Evolutionary conservation across 108 stramenopile genomes (phyloP).

Genomic region (Hondaea fermentalgiana): DNA sequence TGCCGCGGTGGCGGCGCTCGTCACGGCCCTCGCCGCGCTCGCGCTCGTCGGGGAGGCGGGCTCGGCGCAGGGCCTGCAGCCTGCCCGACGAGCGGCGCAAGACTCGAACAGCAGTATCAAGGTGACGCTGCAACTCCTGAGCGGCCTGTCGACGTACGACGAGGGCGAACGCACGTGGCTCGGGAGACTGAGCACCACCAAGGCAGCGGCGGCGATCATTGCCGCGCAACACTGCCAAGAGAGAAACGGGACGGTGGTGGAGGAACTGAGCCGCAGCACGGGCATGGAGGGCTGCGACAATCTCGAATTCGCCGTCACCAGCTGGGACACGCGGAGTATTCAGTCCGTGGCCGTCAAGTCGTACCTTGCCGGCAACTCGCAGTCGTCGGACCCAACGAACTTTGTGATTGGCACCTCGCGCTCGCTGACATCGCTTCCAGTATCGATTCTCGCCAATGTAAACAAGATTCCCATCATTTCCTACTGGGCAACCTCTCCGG

Average conservation of each 20-base stretch:
- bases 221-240: not conserved
- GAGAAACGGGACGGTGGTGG: not conserved
- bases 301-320: not conserved
- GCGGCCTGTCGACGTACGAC: not conserved
- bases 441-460: not conserved
- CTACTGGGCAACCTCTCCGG: not conserved
- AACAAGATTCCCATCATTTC: not conserved
- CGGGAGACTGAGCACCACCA: not conserved
- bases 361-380: not conserved
- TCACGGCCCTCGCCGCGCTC: too few relatives aligned
- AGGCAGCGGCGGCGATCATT: not conserved
- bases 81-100: too few relatives aligned
- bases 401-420: conserved; percentile 1
- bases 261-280: not conserved
- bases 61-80: too few relatives aligned
- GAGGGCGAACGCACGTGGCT: not conserved
- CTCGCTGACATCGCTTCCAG: not conserved
- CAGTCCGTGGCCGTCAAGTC: not conserved
- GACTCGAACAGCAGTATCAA: not conserved
- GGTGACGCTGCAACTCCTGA: not conserved
- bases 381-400: not conserved
- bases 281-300: not conserved
- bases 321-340: not conserved
- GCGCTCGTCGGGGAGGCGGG: too few relatives aligned
- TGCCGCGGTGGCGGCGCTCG: too few relatives aligned